These are phyloP conservation scores for Wickerhamiella vanderwaltii DNA, from an alignment of 805 yeast genomes.

Conservation along the genomic window DNA sequence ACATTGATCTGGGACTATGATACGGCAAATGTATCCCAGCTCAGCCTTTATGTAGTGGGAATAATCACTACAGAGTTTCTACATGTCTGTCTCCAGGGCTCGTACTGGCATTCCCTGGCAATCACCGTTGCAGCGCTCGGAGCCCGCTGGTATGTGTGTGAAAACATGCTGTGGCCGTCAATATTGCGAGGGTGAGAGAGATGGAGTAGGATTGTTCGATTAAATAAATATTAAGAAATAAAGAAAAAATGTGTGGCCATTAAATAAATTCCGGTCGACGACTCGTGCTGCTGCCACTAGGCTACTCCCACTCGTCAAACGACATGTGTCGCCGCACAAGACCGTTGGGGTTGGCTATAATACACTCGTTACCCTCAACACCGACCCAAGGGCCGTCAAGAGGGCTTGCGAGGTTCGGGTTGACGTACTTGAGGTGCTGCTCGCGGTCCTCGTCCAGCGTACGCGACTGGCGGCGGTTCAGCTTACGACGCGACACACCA, in stretches of 20 bases:
- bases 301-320: slow-evolving; percentile 35
- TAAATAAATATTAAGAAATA: not conserved
- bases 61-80: slow-evolving; percentile 57
- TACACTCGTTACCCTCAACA: slow-evolving; percentile 43
- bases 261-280: no score
- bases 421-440: slow-evolving; percentile 55
- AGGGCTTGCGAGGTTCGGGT: slow-evolving; percentile 56
- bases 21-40: slow-evolving; percentile 47
- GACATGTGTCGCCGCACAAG: slow-evolving; percentile 30
- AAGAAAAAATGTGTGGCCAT: no score
- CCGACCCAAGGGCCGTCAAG: slow-evolving; percentile 80
- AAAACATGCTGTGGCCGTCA: slow-evolving; percentile 9
- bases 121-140: slow-evolving; percentile 22
- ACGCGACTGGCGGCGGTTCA: slow-evolving; percentile 26
- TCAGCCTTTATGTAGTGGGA: slow-evolving; percentile 49
- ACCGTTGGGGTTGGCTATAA: slow-evolving; percentile 37
- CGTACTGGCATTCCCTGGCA: slow-evolving; percentile 25
- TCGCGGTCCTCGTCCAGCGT: slow-evolving; percentile 77
- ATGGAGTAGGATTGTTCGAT: no score
- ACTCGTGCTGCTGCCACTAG: no score
- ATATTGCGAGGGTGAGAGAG: not conserved
- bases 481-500: slow-evolving; percentile 14
- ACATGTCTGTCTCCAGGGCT: slow-evolving; percentile 32
- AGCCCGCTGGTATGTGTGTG: slow-evolving; percentile 7
- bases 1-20: slow-evolving; percentile 98